Conservation (phyloP, 2,329 filamentous ascomycete species). For the Fusarium foetens region DNA sequence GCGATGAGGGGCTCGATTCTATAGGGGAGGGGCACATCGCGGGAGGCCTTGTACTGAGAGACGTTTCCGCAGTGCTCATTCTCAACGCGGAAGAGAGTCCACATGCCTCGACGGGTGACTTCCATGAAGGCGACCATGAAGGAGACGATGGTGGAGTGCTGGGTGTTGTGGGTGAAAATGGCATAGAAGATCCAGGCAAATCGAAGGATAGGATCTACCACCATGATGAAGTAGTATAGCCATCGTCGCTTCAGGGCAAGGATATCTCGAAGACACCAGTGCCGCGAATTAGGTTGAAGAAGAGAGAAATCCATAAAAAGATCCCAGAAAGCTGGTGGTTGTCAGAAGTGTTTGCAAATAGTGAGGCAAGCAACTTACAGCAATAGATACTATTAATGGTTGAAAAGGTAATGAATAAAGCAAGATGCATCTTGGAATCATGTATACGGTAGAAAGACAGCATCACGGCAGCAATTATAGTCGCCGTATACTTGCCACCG, state of each 20-base stretch:
- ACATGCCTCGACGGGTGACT: slow-evolving; percentile 85
- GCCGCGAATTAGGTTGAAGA: slow-evolving; percentile 77
- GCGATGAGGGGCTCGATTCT: slow-evolving; percentile 63
- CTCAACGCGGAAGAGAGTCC: slow-evolving; percentile 93
- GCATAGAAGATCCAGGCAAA: slow-evolving; percentile 97
- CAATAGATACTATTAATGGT: slow-evolving; percentile 85
- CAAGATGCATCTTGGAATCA: slow-evolving; percentile 64
- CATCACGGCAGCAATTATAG: slow-evolving; percentile 80
- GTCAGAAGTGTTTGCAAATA: slow-evolving; percentile 4
- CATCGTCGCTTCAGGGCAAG: slow-evolving; percentile 81
- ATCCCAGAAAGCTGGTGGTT: slow-evolving; percentile 81
- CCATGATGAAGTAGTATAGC: slow-evolving; percentile 88
- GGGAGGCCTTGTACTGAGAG: slow-evolving; percentile 85
- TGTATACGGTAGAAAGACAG: slow-evolving; percentile 87
- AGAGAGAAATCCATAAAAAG: slow-evolving; percentile 96
- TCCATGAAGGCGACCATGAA: slow-evolving; percentile 84
- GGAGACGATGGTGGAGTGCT: slow-evolving; percentile 84
- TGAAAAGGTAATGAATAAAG: slow-evolving; percentile 82
- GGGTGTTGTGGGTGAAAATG: slow-evolving; percentile 80
- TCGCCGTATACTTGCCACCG: slow-evolving; percentile 88
- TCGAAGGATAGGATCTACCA: slow-evolving; percentile 83
- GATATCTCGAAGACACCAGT: slow-evolving; percentile 77
- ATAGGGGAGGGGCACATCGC: slow-evolving; percentile 90
- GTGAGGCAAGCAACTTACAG: slow-evolving; percentile 60
- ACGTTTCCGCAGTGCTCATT: slow-evolving; percentile 98